phyloP scores from a whole-genome alignment of 2,329 filamentous ascomycete genomes.

The Arthroderma uncinatum region DNA sequence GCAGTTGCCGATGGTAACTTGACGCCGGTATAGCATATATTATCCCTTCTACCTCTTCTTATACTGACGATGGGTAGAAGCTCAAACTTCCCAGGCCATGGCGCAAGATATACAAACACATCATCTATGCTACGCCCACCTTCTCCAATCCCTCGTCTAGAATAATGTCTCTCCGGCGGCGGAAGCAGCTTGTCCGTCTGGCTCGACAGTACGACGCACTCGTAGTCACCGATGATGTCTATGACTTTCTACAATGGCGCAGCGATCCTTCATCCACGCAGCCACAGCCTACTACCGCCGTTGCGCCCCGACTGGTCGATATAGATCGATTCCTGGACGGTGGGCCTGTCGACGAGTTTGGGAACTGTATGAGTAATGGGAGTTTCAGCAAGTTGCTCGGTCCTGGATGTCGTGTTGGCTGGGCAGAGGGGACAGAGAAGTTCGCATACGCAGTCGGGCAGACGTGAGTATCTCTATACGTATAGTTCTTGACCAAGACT shows the following conservation, averaged over 20 bases:
- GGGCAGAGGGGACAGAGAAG: slow-evolving; percentile 62
- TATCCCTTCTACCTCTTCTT: not conserved
- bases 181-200: slow-evolving; percentile 59
- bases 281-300: slow-evolving; percentile 9
- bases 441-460: slow-evolving; percentile 50
- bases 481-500: not conserved
- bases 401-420: slow-evolving; percentile 76
- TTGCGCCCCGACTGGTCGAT: slow-evolving; percentile 63
- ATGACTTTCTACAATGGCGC: slow-evolving; percentile 81
- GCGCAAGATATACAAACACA: slow-evolving; percentile 70
- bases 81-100: slow-evolving; percentile 49
- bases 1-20: slow-evolving; percentile 30
- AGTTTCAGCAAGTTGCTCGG: slow-evolving; percentile 81
- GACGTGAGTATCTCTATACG: slow-evolving; percentile 35
- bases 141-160: slow-evolving; percentile 81
- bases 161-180: slow-evolving; percentile 60
- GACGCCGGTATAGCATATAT: slow-evolving; percentile 32
- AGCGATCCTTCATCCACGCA: slow-evolving; percentile 20
- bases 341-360: slow-evolving; percentile 53
- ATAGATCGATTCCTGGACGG: slow-evolving; percentile 59
- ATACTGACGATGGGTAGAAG: not conserved
- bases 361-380: slow-evolving; percentile 74
- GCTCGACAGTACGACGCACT: slow-evolving; percentile 71
- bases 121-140: slow-evolving; percentile 81
- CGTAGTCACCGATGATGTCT: slow-evolving; percentile 83